phyloP scores from a whole-genome alignment of 2,329 filamentous ascomycete genomes.

The Fusarium sp. region DNA sequence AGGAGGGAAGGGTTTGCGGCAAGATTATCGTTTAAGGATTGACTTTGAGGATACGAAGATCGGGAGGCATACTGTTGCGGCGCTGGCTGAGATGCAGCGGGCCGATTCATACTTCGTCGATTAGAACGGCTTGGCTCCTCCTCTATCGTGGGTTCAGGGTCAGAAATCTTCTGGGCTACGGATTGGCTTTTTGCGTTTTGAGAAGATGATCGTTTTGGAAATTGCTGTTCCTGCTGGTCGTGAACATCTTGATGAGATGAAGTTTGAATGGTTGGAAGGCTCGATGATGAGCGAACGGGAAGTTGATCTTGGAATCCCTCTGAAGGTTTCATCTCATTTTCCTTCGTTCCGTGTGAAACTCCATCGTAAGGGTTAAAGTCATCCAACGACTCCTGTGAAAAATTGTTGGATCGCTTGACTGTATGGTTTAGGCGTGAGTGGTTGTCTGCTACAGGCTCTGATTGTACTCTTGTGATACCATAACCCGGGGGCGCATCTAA shows the following conservation, averaged over 20 bases:
- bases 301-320: conserved; percentile 52
- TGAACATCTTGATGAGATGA: conserved; percentile 62
- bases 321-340: conserved; percentile 38
- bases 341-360: conserved; percentile 52
- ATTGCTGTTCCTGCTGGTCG: conserved; percentile 51
- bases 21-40: conserved; percentile 49
- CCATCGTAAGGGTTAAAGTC: conserved; percentile 63
- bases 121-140: conserved; percentile 63
- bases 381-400: conserved; percentile 59
- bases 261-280: conserved; percentile 72
- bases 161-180: conserved; percentile 52
- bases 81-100: conserved; percentile 37
- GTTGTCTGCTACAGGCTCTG: conserved; percentile 70
- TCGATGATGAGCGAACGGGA: conserved; percentile 53
- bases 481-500: conserved; percentile 64
- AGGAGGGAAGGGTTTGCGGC: conserved; percentile 70
- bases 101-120: conserved; percentile 39
- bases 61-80: conserved; percentile 49
- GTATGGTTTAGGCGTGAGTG: conserved; percentile 71
- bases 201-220: conserved; percentile 68
- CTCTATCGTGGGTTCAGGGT: conserved; percentile 48
- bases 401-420: conserved; percentile 63
- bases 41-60: conserved; percentile 46
- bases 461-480: conserved; percentile 73
- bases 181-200: conserved; percentile 62